These are phyloP conservation scores for Elongisporangium undulatum DNA, from an alignment of 352 stramenopile species.

Conservation along the genomic window DNA sequence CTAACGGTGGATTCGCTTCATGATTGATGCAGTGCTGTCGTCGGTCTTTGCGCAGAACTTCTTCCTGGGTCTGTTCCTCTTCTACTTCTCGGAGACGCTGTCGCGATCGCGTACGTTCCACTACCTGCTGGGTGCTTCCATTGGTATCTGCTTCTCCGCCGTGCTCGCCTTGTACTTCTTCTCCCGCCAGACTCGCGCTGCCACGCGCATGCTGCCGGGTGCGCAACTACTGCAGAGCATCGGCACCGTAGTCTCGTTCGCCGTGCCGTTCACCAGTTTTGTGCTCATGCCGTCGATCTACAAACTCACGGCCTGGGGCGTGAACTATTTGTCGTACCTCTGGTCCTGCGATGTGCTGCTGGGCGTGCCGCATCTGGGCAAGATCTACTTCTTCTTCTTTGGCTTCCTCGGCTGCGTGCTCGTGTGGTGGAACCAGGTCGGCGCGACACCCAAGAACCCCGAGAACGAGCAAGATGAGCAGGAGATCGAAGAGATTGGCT, in stretches of 20 bases:
- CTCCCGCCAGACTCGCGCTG: conserved; percentile 67
- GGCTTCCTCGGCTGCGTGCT: conserved; percentile 61
- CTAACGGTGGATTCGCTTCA: conserved; percentile 1
- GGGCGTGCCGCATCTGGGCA: conserved; percentile 74
- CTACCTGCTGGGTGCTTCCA: conserved; percentile 58
- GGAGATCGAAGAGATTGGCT: conserved; percentile 64
- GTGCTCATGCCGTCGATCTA: conserved; percentile 77
- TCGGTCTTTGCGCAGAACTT: conserved; percentile 75
- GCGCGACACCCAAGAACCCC: conserved; percentile 39
- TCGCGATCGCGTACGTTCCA: conserved; percentile 76
- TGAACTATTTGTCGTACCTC: conserved; percentile 56
- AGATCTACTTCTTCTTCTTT: conserved; percentile 85
- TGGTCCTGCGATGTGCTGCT: conserved; percentile 72
- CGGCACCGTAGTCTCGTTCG: conserved; percentile 62
- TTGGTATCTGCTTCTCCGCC: conserved; percentile 76
- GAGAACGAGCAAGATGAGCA: conserved; percentile 48
- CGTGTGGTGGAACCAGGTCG: conserved; percentile 88
- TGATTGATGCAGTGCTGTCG: conserved; percentile 41
- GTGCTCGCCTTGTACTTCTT: conserved; percentile 77
- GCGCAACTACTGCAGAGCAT: conserved; percentile 63
- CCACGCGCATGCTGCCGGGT: conserved; percentile 65
- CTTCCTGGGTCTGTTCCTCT: conserved; percentile 57
- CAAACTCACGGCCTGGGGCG: conserved; percentile 48
- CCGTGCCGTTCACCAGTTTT: conserved; percentile 69
- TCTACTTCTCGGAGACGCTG: conserved; percentile 61